Base-by-base conservation (phyloP, 108 stramenopile species). In the Nitzschia sp. region DNA sequence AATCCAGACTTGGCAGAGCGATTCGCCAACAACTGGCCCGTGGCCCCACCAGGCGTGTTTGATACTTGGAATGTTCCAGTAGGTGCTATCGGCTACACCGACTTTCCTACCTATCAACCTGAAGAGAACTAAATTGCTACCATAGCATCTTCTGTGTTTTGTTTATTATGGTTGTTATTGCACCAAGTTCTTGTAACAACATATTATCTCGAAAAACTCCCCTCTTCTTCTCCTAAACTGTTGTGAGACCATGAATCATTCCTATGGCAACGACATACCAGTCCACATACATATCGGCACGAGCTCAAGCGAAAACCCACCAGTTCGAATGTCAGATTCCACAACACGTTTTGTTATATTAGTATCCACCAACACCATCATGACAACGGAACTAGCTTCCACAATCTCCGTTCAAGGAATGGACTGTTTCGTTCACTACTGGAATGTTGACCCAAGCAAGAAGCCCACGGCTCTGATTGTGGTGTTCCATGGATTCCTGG, bases 1-100 rank as follows among this genome's bases (percentile, higher is more conserved):
- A 94, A 92, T 57, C 93, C 93, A 12, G 93, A 94, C 65, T 72
- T 92, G 53, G 73, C 72, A 22, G 78, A 75, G 20, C 84, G 91
- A 43, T 89, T 79, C 56, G 53, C 51, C 12, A 73, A 86, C 55
- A 71, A 77, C 12, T 83, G 73, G 83, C 78, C 80, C 15, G 25
- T 87, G 10, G 72, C 63, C 8, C 61, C 57, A 0, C 46, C 56
- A 0, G 70, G 83, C 22, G 57, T 62, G 17, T 76, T 81, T 43
- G 71, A 69, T 20, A 62, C 65, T 3, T 86, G 86, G 86, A 83
- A 78, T 77, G 37, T 48, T 29, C 69, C 51, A 5, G 68, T 46
- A 10, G 81, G 80, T 41, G 79, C 57, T 20, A 73, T 79, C 40
- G 88, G 88, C 15, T 90, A 85, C 79, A 86, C 84, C 21, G 88